Base-by-base conservation (phyloP, 305 asterid genomes). In the Fraxinus velutina region DNA sequence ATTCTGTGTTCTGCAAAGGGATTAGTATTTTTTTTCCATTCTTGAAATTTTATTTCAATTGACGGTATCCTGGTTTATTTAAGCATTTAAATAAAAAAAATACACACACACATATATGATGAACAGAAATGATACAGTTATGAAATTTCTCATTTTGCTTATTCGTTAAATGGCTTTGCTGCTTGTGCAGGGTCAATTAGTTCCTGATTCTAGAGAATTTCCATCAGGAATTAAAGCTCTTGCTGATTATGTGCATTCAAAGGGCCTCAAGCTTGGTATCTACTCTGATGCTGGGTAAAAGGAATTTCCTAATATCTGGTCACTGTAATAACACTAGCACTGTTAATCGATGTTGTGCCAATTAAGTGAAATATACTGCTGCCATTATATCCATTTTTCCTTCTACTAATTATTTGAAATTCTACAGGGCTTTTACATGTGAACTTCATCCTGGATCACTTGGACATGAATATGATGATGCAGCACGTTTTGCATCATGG, bases 241-340 rank as follows among this genome's bases (percentile, higher is more conserved):
- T 76, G 94, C 99, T 60, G 98, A 93, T 89, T 93, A 92, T 86
- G 94, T 94, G 70, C 99, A 96, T 82, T 89, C 88, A 3, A 96
- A 90, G 89, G 98, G 97, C 78, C 93, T 96, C 62, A 94, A 93
- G 89, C 91, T 96, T 5, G 98, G 99, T 44, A 91, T 96, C 82
- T 96, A 96, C 87, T 94, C 98, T 71, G 98, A 94, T 87, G 99
- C 98, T 79, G 99, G 99, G 99, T 96, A 90, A 19, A 93, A 64
- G 17, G 44, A 80, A 70, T 74, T 81, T 80, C 62, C 74, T 30
- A 76, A 60, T 36, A 52, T 57, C 83, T 78, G 73, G 50, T 81
- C 82, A 32, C 66, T 52, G 15, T 62, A 22, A 77, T 22, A 29
- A 27, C 21, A 66, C 21, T 1, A 10, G 37, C 36, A 1, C 30